These are phyloP conservation scores for Kluyveromyces wickerhamii DNA, from an alignment of 805 yeast genomes.

Conservation along the genomic window DNA sequence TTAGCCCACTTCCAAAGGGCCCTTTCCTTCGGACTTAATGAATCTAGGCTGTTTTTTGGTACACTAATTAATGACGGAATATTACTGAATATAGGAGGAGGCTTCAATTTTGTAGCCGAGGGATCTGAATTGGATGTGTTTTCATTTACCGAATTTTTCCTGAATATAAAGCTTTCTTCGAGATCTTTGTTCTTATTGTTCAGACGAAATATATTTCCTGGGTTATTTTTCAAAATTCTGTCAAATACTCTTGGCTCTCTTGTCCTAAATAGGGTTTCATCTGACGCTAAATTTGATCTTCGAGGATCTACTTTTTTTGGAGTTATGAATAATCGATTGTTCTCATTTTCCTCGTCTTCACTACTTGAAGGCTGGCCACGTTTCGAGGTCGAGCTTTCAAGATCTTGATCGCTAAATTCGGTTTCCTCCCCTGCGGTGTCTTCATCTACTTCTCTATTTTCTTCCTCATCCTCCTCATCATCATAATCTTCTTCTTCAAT, in stretches of 20 bases:
- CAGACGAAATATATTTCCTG: background rate
- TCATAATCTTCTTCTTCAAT: conserved; percentile 5
- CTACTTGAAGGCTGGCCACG: conserved; percentile 10
- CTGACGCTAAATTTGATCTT: background rate
- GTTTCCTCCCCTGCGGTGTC: conserved; percentile 1
- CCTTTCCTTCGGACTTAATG: conserved; percentile 56
- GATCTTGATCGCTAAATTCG: conserved; percentile 4
- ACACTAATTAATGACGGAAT: conserved; percentile 21
- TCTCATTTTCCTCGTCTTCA: conserved; percentile 15
- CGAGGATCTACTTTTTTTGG: too few relatives aligned
- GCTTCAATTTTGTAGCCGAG: conserved; percentile 7
- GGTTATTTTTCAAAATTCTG: background rate
- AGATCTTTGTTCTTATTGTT: background rate
- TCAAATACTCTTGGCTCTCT: background rate
- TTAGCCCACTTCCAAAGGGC: conserved; percentile 97
- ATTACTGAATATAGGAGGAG: conserved; percentile 21
- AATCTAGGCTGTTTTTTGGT: conserved; percentile 29
- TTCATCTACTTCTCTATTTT: too few relatives aligned
- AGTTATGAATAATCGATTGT: conserved; percentile 15
- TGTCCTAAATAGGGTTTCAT: background rate
- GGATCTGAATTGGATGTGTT: conserved; percentile 1
- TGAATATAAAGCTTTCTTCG: conserved; percentile 12
- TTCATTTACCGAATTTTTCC: conserved; percentile 15
- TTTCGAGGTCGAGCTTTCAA: conserved; percentile 4
- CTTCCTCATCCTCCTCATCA: conserved; percentile 1